Evolutionary conservation across 2,329 filamentous ascomycete species (phyloP).

Genomic region (Chrysoporthe puriensis): DNA sequence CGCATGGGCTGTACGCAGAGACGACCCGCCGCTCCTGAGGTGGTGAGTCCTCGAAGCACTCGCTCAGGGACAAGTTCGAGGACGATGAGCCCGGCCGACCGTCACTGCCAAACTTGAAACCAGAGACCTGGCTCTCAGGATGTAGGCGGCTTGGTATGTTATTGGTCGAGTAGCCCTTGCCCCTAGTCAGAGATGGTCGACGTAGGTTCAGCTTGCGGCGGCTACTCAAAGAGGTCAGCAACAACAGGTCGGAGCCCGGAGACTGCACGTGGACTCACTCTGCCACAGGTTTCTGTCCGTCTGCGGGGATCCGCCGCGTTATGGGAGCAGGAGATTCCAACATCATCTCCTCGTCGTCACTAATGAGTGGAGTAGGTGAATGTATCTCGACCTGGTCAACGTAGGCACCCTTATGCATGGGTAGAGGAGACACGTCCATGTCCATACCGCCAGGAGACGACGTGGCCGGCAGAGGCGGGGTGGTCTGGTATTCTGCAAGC

Average conservation of each 20-base stretch:
- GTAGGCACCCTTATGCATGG: constrained; percentile 76
- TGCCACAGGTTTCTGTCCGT: constrained; percentile 52
- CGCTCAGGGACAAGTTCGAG: constrained; percentile 70
- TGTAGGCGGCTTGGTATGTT: constrained; percentile 63
- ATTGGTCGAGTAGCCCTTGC: constrained; percentile 75
- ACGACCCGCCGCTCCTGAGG: constrained; percentile 68
- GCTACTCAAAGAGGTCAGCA: constrained; percentile 46
- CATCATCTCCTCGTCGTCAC: constrained; percentile 52
- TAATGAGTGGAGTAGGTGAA: constrained; percentile 70
- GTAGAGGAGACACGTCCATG: constrained; percentile 94
- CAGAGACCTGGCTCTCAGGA: constrained; percentile 67
- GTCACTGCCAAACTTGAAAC: constrained; percentile 73
- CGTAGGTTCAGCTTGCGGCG: constrained; percentile 70
- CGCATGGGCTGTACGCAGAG: constrained; percentile 62
- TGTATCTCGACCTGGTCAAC: constrained; percentile 66
- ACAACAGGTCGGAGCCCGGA: constrained; percentile 28
- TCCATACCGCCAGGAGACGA: constrained; percentile 79
- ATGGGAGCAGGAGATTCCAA: constrained; percentile 60
- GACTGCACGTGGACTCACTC: constrained; percentile 52
- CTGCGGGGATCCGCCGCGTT: constrained; percentile 50
- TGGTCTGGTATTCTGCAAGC: constrained; percentile 72
- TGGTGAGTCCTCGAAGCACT: constrained; percentile 82
- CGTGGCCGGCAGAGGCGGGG: constrained; percentile 75
- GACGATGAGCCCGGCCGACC: constrained; percentile 49
- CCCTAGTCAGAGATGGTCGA: constrained; percentile 73